These are phyloP conservation scores for Penicillium maclennaniae DNA, from an alignment of 495 filamentous ascomycete genomes.

Conservation along the genomic window DNA sequence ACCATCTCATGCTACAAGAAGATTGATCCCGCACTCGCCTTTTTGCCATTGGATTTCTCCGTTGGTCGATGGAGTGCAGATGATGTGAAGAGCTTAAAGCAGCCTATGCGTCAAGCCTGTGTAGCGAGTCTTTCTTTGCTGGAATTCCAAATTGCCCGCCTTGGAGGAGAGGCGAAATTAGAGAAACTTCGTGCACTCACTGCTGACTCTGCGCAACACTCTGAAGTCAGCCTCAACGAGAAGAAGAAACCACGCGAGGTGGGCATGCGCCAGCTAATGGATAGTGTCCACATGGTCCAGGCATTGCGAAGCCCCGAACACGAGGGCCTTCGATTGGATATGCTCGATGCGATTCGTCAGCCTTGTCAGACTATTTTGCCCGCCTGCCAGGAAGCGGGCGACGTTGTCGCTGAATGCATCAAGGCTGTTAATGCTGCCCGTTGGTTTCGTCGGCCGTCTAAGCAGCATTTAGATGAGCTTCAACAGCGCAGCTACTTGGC, in stretches of 20 bases:
- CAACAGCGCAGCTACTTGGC: slow-evolving; percentile 9
- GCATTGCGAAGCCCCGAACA: slow-evolving; percentile 24
- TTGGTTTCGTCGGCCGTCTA: slow-evolving; percentile 24
- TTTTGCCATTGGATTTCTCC: slow-evolving; percentile 29
- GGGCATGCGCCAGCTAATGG: slow-evolving; percentile 26
- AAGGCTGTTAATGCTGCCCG: slow-evolving; percentile 23
- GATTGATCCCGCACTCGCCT: slow-evolving; percentile 24
- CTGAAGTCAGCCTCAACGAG: slow-evolving; percentile 10
- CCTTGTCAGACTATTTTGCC: slow-evolving; percentile 22
- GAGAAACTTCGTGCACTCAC: slow-evolving; percentile 19
- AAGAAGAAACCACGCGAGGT: slow-evolving; percentile 20
- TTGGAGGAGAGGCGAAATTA: slow-evolving; percentile 20
- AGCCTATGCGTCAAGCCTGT: slow-evolving; percentile 22
- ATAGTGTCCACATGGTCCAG: slow-evolving; percentile 21
- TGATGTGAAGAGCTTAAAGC: slow-evolving; percentile 28
- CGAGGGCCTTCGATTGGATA: slow-evolving; percentile 21
- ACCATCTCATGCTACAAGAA: slow-evolving; percentile 17
- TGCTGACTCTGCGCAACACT: background rate
- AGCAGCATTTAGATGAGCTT: slow-evolving; percentile 16
- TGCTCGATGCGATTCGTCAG: slow-evolving; percentile 22
- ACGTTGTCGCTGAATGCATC: slow-evolving; percentile 17
- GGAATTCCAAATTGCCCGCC: slow-evolving; percentile 25
- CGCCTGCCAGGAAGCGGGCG: slow-evolving; percentile 20
- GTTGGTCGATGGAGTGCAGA: slow-evolving; percentile 28
- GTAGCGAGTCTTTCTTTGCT: slow-evolving; percentile 18